Percentiles rank a stretch among this genome's conserved stretches.
phyloP scores from a whole-genome alignment of 2,329 filamentous ascomycete species.

The Microsporum ferrugineum region DNA sequence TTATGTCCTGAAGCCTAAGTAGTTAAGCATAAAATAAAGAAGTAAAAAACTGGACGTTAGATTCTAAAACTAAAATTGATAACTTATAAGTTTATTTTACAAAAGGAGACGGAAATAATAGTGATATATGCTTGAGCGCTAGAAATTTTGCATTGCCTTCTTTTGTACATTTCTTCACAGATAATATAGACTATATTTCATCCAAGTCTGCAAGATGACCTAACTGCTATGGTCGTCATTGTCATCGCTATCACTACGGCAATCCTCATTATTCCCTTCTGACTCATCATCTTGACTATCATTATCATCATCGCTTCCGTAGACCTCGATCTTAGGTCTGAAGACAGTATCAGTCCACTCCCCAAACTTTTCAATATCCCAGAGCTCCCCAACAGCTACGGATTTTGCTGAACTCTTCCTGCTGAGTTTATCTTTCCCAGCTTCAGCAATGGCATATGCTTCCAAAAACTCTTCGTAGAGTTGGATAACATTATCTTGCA shows the following conservation, averaged over 20 bases:
- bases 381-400: slow-evolving; percentile 51
- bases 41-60: no score
- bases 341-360: slow-evolving; percentile 53
- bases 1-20: no score
- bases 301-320: slow-evolving; percentile 10
- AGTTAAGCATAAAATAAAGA: no score
- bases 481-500: slow-evolving; percentile 52
- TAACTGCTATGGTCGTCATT: background rate
- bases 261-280: slow-evolving; percentile 23
- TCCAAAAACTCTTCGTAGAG: slow-evolving; percentile 56
- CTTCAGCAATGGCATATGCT: slow-evolving; percentile 33
- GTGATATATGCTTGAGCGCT: no score
- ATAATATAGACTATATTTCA: background rate
- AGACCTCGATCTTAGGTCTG: slow-evolving; percentile 38
- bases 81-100: no score
- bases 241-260: slow-evolving; percentile 3
- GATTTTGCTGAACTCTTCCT: slow-evolving; percentile 29
- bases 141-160: no score
- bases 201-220: background rate
- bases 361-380: slow-evolving; percentile 53
- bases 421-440: slow-evolving; percentile 16
- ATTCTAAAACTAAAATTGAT: no score
- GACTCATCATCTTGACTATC: slow-evolving; percentile 12
- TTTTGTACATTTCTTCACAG: no score
- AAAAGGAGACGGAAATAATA: no score